Conservation (phyloP, 257 asterid species). For the Solanum rostratum region DNA sequence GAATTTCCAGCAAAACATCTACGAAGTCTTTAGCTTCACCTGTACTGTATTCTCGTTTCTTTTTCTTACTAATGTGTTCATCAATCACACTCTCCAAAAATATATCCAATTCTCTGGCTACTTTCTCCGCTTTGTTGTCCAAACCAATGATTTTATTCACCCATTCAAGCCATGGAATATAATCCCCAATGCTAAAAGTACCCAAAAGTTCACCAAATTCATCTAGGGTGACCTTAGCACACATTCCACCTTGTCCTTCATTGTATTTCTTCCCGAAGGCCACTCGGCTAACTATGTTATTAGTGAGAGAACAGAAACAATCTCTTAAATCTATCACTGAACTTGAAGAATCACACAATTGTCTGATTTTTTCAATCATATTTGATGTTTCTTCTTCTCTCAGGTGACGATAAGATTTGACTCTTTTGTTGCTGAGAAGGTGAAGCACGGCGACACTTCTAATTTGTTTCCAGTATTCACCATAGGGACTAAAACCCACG, state of each 20-base stretch:
- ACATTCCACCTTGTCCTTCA: not conserved
- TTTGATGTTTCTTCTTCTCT: slow-evolving; percentile 6
- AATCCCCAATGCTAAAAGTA: slow-evolving; percentile 8
- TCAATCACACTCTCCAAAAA: slow-evolving; percentile 22
- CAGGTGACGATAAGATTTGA: not conserved
- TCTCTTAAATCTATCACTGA: not conserved
- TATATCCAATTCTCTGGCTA: slow-evolving; percentile 14
- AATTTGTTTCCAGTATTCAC: slow-evolving; percentile 29
- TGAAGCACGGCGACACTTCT: slow-evolving; percentile 2
- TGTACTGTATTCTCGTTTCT: not conserved
- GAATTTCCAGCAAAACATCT: slow-evolving; percentile 31
- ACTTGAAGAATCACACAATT: not conserved
- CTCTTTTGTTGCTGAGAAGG: slow-evolving; percentile 2
- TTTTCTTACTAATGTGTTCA: slow-evolving; percentile 6
- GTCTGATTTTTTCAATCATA: not conserved
- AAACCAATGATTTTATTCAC: slow-evolving; percentile 16
- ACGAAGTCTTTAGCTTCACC: slow-evolving; percentile 18
- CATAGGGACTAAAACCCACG: not conserved
- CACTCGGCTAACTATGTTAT: not conserved
- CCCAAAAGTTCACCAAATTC: slow-evolving; percentile 11
- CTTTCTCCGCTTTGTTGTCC: slow-evolving; percentile 8
- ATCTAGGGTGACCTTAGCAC: not conserved
- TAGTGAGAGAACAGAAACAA: not conserved
- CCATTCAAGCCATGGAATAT: slow-evolving; percentile 35
- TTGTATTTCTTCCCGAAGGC: slow-evolving; percentile 2